Evolutionary conservation across 805 yeast genomes (phyloP).

Genomic region (Candida namnaoensis): DNA sequence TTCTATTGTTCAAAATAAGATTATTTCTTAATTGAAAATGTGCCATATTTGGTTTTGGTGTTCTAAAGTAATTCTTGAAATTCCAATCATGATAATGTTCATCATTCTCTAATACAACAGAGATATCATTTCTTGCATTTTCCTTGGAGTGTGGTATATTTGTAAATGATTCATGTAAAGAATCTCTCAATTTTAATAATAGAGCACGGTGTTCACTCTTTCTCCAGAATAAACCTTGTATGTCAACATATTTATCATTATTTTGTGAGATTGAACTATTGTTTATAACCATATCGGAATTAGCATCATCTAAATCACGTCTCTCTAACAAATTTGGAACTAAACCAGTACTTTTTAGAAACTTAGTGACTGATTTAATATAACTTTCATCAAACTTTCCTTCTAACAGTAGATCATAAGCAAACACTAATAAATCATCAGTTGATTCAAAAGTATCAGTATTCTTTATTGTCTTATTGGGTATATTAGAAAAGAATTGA

Average conservation of each 20-base stretch:
- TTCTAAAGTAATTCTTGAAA: conserved; percentile 27
- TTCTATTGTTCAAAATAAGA: conserved; percentile 21
- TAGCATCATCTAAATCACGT: background rate
- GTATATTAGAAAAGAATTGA: background rate
- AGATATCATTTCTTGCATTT: conserved; percentile 10
- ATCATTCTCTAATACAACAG: conserved; percentile 1
- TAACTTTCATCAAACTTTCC: background rate
- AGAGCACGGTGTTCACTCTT: conserved; percentile 9
- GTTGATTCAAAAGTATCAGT: background rate
- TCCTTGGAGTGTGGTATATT: conserved; percentile 15
- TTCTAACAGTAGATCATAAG: background rate
- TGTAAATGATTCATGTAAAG: conserved; percentile 16
- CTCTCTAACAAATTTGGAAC: background rate
- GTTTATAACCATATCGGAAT: too few relatives aligned
- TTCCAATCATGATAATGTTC: conserved; percentile 1
- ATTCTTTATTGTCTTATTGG: background rate
- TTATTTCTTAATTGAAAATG: conserved; percentile 49
- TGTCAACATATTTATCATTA: conserved; percentile 9
- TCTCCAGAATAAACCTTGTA: conserved; percentile 23
- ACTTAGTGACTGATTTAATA: background rate
- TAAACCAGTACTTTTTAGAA: background rate
- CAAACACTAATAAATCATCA: background rate
- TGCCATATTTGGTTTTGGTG: conserved; percentile 37
- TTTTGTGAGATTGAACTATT: too few relatives aligned
- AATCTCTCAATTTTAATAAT: conserved; percentile 13